These are phyloP conservation scores for Botrytis porri DNA, from an alignment of 2,329 filamentous ascomycete species.

Conservation along the genomic window DNA sequence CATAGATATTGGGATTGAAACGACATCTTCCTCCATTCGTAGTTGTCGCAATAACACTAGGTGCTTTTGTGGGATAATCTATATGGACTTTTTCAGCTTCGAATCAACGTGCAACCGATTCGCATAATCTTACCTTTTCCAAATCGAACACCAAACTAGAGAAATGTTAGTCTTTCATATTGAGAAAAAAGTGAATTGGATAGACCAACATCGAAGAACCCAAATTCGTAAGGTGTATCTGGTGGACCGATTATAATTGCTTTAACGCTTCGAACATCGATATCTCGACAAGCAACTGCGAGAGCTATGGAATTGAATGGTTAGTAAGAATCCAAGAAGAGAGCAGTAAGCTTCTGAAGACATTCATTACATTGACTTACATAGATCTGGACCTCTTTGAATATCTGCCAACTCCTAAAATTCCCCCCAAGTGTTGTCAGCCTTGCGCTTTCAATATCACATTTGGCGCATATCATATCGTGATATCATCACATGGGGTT, in stretches of 20 bases:
- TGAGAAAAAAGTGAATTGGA: not conserved
- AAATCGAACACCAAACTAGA: slow-evolving; percentile 73
- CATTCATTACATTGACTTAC: slow-evolving; percentile 49
- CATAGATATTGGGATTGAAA: slow-evolving; percentile 97
- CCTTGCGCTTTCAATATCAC: slow-evolving; percentile 35
- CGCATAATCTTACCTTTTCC: slow-evolving; percentile 58
- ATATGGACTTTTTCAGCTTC: slow-evolving; percentile 18
- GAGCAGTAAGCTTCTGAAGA: not conserved
- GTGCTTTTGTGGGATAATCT: slow-evolving; percentile 79
- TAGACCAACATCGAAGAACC: slow-evolving; percentile 80
- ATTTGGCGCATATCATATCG: not conserved
- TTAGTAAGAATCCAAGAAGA: slow-evolving; percentile 25
- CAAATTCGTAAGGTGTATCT: slow-evolving; percentile 94
- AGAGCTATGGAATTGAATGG: slow-evolving; percentile 55
- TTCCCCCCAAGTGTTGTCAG: slow-evolving; percentile 38
- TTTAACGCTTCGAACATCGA: slow-evolving; percentile 82
- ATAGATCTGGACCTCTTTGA: slow-evolving; percentile 79
- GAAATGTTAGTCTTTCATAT: slow-evolving; percentile 33
- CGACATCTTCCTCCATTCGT: slow-evolving; percentile 86
- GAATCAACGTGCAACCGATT: slow-evolving; percentile 9
- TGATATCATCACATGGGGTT: slow-evolving; percentile 20
- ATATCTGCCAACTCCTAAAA: slow-evolving; percentile 78
- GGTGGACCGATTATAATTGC: slow-evolving; percentile 89
- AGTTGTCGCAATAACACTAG: slow-evolving; percentile 65
- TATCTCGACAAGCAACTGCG: slow-evolving; percentile 81